Base-by-base conservation (phyloP, 2,329 filamentous ascomycete species). In the Amylocarpus encephaloides region DNA sequence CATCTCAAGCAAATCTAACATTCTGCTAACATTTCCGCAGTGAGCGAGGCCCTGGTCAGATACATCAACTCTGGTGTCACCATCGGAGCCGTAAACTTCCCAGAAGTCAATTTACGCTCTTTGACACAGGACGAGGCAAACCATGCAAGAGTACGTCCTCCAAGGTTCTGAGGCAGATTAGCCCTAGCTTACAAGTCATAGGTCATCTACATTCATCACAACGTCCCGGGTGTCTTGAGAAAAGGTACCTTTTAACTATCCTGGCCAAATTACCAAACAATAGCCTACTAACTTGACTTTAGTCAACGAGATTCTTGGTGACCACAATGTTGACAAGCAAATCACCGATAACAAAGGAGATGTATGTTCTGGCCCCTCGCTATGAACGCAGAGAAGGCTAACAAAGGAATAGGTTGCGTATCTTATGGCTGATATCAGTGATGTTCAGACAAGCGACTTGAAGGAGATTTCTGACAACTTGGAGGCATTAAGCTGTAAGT, bases 291-390 rank as follows among this genome's bases (percentile, higher is more conserved):
- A 64, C 43, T 30, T 48, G 15, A n/a, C 41, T 18, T 19, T 56
- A 84, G 93, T 98, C 59, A 98, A 98, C 75, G 88, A 93, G 64
- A 89, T 97, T 55, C 78, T 98, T 43, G 88, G 86, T 39, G 84
- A 94, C 64, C 91, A 98, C 75, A 98, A 98, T 69, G 91, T 98
- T 61, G 92, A 96, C 73, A 97, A 97, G 77, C 93, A 98, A 72
- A 97, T 94, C 75, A 93, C 88, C 45, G 93, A 97, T 69, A 95
- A 87, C 71, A 86, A 85, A 73, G 92, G 90, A 60, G 92, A 97
- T 67, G 85, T 88, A 71, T 58, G 78, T 60, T 35, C 13, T 7
- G n/a, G 9, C n/a, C 6, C 7, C 5, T 40, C 10, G 39, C 10
- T 13, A 30, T 15, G n/a, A n/a, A n/a, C 43, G 15, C 19, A 7